A percentile compares a stretch with the other conserved stretches of the same genome.
Conservation (phyloP, 371 early-diverging fungal genomes). For the Mucor mucedo region DNA sequence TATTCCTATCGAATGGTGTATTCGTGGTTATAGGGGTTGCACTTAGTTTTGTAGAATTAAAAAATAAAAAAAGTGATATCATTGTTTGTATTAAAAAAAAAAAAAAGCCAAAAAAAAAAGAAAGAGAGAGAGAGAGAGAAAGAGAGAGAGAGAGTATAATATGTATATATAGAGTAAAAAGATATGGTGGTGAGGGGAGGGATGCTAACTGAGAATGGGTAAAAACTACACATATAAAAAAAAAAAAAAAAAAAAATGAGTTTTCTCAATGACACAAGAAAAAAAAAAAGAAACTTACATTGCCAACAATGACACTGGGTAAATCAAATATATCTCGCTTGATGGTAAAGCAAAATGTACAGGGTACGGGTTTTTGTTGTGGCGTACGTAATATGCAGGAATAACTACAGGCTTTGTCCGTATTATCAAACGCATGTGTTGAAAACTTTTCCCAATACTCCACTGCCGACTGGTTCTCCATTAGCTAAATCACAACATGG, state of each 20-base stretch:
- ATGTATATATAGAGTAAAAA: no score
- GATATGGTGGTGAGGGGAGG: background rate
- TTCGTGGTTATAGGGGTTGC: constrained; percentile 33
- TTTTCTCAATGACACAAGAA: background rate
- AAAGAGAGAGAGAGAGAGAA: no score
- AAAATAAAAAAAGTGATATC: background rate
- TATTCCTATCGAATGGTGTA: constrained; percentile 61
- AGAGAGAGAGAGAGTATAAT: no score
- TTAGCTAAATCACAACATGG: no score
- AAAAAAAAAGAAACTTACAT: constrained; percentile 46
- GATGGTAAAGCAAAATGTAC: constrained; percentile 92
- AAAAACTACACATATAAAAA: constrained; percentile 36
- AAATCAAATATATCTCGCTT: constrained; percentile 93
- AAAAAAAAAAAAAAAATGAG: background rate
- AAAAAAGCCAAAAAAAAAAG: no score
- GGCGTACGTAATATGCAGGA: constrained; percentile 78
- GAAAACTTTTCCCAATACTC: constrained; percentile 94
- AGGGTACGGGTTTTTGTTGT: constrained; percentile 73
- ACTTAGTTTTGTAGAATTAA: background rate
- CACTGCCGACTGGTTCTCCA: constrained; percentile 88
- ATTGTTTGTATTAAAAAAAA: no score
- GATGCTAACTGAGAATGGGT: constrained; percentile 47
- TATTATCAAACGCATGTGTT: constrained; percentile 87
- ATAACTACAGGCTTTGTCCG: constrained; percentile 76
- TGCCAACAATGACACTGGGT: constrained; percentile 86